Conservation (phyloP, 306 rosid genomes). For the Cicer judaicum region DNA sequence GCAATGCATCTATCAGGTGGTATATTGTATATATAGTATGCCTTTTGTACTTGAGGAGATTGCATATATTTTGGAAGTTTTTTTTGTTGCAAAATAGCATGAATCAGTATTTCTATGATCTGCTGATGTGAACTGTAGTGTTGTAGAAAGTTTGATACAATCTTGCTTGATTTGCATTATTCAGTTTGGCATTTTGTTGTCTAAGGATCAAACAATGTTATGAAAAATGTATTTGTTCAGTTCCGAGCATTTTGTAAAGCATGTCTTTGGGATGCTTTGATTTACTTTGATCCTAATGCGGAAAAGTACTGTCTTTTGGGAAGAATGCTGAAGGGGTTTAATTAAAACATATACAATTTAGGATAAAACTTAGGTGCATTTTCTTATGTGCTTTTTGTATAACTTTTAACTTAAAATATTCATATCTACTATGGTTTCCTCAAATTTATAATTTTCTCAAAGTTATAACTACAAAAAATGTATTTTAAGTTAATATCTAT, state of each 20-base stretch:
- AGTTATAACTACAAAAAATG: too few relatives aligned
- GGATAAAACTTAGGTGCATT: too few relatives aligned
- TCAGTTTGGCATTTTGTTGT: constrained; percentile 12
- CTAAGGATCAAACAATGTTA: background rate
- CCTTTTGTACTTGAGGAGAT: constrained; percentile 13
- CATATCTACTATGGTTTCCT: too few relatives aligned
- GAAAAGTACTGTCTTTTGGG: too few relatives aligned
- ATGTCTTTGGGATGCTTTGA: background rate
- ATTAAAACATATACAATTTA: too few relatives aligned
- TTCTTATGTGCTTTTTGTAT: too few relatives aligned
- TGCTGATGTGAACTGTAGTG: constrained; percentile 4
- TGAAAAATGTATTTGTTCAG: constrained; percentile 20
- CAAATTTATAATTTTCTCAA: too few relatives aligned
- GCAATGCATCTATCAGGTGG: constrained; percentile 17
- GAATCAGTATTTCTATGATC: background rate
- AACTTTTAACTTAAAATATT: too few relatives aligned
- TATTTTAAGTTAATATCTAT: too few relatives aligned
- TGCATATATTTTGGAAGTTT: background rate
- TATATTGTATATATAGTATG: background rate
- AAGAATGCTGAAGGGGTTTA: too few relatives aligned
- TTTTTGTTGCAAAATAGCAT: constrained; percentile 10
- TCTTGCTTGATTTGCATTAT: background rate
- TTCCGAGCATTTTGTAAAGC: background rate
- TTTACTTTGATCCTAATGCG: background rate
- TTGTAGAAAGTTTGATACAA: background rate